Conservation (phyloP, 305 asterid species). For the Stenogyne calaminthoides region DNA sequence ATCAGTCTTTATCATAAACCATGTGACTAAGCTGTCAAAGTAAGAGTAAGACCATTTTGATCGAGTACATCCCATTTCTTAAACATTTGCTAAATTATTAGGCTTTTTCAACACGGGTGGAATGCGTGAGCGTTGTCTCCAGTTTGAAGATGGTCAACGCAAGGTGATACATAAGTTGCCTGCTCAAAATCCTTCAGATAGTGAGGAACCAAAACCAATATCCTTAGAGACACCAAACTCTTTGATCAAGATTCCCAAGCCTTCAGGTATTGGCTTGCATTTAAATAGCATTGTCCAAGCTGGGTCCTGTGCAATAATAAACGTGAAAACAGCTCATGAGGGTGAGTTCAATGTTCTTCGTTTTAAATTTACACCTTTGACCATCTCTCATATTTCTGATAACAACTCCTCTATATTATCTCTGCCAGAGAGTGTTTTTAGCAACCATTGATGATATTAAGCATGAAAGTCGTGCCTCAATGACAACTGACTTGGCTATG, state of each 20-base stretch:
- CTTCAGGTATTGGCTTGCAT: slow-evolving; percentile 76
- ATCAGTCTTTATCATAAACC: not conserved
- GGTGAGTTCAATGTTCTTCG: slow-evolving; percentile 48
- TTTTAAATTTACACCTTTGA: slow-evolving; percentile 35
- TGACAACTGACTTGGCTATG: slow-evolving; percentile 36
- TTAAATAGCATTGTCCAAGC: slow-evolving; percentile 63
- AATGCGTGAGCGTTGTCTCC: slow-evolving; percentile 62
- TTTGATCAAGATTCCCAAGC: slow-evolving; percentile 43
- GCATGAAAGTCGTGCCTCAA: slow-evolving; percentile 37
- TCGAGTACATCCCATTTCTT: not conserved
- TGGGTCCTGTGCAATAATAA: slow-evolving; percentile 47
- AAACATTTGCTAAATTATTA: slow-evolving; percentile 33
- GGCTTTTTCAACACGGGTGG: slow-evolving; percentile 58
- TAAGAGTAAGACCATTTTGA: slow-evolving; percentile 1
- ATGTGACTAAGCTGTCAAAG: not conserved
- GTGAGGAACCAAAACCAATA: slow-evolving; percentile 39
- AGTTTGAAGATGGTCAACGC: slow-evolving; percentile 61
- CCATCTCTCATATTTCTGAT: slow-evolving; percentile 34
- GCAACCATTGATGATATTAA: slow-evolving; percentile 38
- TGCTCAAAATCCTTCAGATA: slow-evolving; percentile 38
- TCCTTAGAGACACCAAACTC: slow-evolving; percentile 36
- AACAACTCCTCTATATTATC: slow-evolving; percentile 35
- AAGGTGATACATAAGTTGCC: slow-evolving; percentile 24
- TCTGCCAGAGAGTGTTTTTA: slow-evolving; percentile 41
- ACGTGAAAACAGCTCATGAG: slow-evolving; percentile 48